Percentiles rank a stretch among this genome's conserved stretches.
These are phyloP conservation scores for Mallotus japonicus DNA, from an alignment of 441 rosid species.

Conservation along the genomic window DNA sequence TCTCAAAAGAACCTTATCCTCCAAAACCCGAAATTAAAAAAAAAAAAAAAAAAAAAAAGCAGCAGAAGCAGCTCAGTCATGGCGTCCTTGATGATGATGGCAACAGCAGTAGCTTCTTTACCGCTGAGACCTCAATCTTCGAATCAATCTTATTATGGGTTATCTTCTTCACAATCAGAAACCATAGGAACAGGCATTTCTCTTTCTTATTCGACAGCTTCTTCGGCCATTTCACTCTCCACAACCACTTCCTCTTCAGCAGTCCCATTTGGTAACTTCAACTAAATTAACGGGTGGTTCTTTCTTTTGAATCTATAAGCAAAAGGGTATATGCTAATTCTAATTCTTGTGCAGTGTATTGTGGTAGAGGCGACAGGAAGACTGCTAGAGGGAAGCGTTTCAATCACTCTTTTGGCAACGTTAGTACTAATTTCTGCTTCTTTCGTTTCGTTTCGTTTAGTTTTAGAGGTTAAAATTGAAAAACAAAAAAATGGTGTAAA, in stretches of 20 bases:
- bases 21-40: background rate
- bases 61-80: slow-evolving; percentile 24
- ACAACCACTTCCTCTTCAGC: slow-evolving; percentile 34
- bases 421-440: slow-evolving; percentile 26
- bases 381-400: slow-evolving; percentile 84
- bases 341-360: slow-evolving; percentile 46
- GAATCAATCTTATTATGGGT: slow-evolving; percentile 1
- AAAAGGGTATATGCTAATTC: background rate
- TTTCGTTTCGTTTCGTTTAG: background rate
- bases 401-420: slow-evolving; percentile 81
- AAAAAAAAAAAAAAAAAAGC: too few relatives aligned
- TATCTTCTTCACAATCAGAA: slow-evolving; percentile 58
- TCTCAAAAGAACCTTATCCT: slow-evolving; percentile 6
- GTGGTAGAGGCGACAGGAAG: slow-evolving; percentile 82
- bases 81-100: slow-evolving; percentile 50
- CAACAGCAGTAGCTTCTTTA: slow-evolving; percentile 33
- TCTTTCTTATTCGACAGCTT: slow-evolving; percentile 31
- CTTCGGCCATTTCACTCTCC: slow-evolving; percentile 40
- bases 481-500: too few relatives aligned
- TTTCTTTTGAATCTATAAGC: background rate
- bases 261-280: slow-evolving; percentile 38
- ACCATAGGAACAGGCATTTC: slow-evolving; percentile 41
- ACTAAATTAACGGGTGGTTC: background rate
- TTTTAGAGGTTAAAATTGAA: background rate
- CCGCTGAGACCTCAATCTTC: slow-evolving; percentile 31